These are phyloP conservation scores for Solanum chacoense DNA, from an alignment of 305 asterid genomes.

Conservation along the genomic window DNA sequence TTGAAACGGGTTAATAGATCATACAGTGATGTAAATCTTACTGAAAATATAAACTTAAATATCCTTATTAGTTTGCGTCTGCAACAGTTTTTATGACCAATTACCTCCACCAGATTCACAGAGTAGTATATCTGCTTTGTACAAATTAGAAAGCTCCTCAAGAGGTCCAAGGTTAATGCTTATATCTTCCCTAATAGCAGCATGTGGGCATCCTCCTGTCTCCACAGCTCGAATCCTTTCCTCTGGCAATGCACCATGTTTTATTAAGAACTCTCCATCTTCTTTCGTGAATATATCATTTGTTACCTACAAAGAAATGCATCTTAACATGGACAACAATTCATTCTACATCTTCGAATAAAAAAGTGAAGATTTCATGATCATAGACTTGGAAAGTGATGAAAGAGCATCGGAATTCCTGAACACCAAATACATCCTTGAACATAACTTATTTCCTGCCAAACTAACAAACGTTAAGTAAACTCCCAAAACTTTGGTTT, in stretches of 20 bases:
- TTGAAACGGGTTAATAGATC: background rate
- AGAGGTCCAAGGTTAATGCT: conserved; percentile 93
- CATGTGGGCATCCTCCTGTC: conserved; percentile 98
- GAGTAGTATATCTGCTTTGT: conserved; percentile 79
- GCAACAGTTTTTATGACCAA: background rate
- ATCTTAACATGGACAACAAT: background rate
- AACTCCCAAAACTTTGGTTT: background rate
- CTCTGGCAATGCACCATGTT: conserved; percentile 91
- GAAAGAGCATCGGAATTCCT: background rate
- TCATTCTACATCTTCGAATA: background rate
- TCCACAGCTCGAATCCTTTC: conserved; percentile 96
- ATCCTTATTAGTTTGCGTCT: background rate
- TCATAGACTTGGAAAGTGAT: background rate
- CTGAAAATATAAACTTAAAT: background rate
- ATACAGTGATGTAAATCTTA: background rate
- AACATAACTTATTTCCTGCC: background rate
- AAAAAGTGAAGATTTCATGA: background rate
- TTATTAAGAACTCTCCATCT: conserved; percentile 90
- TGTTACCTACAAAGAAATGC: conserved; percentile 51
- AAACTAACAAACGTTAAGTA: background rate
- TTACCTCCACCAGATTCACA: conserved; percentile 98
- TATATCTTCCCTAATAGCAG: conserved; percentile 93
- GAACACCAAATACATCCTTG: background rate
- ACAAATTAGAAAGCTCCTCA: conserved; percentile 88
- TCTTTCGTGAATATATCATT: conserved; percentile 96